Evolutionary conservation across 2,329 filamentous ascomycete genomes (phyloP).

Genomic region (Ophiostoma sp.): DNA sequence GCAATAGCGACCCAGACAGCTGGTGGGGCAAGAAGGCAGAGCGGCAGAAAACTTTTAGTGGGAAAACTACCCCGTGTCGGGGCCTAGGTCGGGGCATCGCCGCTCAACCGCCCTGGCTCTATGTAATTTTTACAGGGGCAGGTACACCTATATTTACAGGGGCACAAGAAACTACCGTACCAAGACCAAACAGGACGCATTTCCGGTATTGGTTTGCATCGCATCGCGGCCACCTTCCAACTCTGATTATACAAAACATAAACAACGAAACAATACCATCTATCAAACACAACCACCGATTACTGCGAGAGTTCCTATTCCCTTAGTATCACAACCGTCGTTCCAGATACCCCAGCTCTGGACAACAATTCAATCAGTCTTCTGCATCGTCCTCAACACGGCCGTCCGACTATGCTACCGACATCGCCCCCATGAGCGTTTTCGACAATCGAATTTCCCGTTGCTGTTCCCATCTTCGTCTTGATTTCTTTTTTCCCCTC

Average conservation of each 20-base stretch:
- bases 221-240: background rate
- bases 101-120: background rate
- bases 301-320: background rate
- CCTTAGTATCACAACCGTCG: no score
- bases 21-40: background rate
- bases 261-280: background rate
- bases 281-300: no score
- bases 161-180: no score
- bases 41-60: conserved; percentile 5
- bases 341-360: no score
- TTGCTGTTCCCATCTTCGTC: no score
- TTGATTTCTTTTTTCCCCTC: no score
- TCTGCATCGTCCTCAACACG: no score
- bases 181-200: background rate
- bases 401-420: no score
- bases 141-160: background rate
- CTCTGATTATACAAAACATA: background rate
- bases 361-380: no score
- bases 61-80: background rate
- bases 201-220: background rate
- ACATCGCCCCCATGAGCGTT: no score
- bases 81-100: background rate
- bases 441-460: no score
- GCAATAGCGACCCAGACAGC: background rate
- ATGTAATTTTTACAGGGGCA: background rate